These are phyloP conservation scores for Aspergillus novofumigatus DNA, from an alignment of 2,329 filamentous ascomycete genomes.

Conservation along the genomic window DNA sequence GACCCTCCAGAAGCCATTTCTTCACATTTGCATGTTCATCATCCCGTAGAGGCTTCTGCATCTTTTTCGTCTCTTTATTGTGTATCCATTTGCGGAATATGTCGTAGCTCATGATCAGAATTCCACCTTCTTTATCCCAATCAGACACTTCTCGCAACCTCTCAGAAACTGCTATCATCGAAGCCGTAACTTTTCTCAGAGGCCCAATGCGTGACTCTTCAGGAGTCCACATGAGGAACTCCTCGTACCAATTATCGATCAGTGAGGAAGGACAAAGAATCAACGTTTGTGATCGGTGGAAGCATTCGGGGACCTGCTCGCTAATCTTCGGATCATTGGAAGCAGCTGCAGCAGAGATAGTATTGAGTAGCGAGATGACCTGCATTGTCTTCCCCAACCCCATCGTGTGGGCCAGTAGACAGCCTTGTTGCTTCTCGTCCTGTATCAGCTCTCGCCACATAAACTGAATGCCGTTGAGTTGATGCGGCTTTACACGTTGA, in stretches of 20 bases:
- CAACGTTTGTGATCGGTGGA: conserved; percentile 62
- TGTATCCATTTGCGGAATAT: conserved; percentile 55
- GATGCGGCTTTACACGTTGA: conserved; percentile 68
- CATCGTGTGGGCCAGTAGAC: conserved; percentile 84
- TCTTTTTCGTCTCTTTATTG: conserved; percentile 28
- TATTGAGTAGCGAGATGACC: conserved; percentile 75
- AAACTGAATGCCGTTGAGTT: conserved; percentile 76
- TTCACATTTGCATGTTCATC: conserved; percentile 39
- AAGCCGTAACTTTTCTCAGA: conserved; percentile 53
- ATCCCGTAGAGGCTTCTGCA: conserved; percentile 25
- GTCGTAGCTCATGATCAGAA: conserved; percentile 72
- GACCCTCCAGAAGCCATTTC: conserved; percentile 53
- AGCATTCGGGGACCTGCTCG: conserved; percentile 63
- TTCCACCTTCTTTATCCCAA: conserved; percentile 65
- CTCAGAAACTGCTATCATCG: conserved; percentile 21
- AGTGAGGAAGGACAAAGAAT: conserved; percentile 72
- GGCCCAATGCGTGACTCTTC: conserved; percentile 49
- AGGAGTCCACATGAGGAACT: conserved; percentile 68
- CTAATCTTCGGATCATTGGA: conserved; percentile 56
- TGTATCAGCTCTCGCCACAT: conserved; percentile 80
- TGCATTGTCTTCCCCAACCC: conserved; percentile 92
- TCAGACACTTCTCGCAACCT: conserved; percentile 47
- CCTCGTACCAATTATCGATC: conserved; percentile 78
- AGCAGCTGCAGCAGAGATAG: conserved; percentile 62
- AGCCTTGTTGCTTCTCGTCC: conserved; percentile 63